Percentiles rank a stretch among this genome's conserved stretches.
Evolutionary conservation across 768 basidiomycete genomes (phyloP).

Genomic region (Porphyrellus cyaneotinctus): DNA sequence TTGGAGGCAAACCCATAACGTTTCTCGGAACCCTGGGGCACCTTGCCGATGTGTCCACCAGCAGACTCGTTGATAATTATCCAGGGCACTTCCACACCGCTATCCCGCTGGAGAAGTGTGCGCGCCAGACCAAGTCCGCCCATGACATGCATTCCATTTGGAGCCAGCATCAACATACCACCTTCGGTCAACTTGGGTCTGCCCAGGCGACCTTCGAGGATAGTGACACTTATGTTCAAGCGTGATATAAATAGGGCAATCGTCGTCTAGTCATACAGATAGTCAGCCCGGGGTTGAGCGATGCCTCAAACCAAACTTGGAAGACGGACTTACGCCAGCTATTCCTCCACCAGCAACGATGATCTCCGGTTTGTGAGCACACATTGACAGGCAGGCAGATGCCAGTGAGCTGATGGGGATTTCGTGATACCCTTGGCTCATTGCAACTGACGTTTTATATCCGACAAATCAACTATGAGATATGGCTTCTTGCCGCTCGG

Average conservation of each 20-base stretch:
- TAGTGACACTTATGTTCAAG: slow-evolving; percentile 11
- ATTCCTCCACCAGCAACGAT: slow-evolving; percentile 29
- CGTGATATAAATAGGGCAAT: slow-evolving; percentile 26
- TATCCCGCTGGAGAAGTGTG: slow-evolving; percentile 21
- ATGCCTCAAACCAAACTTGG: not conserved
- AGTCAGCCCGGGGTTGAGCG: not conserved
- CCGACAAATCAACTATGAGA: not conserved
- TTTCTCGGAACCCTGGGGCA: slow-evolving; percentile 25
- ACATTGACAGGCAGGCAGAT: slow-evolving; percentile 10
- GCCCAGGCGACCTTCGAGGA: slow-evolving; percentile 23
- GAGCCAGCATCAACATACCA: slow-evolving; percentile 27
- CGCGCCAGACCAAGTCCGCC: slow-evolving; percentile 24
- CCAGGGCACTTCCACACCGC: slow-evolving; percentile 17
- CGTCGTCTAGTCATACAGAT: slow-evolving; percentile 9
- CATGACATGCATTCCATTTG: slow-evolving; percentile 29
- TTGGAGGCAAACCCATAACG: slow-evolving; percentile 28
- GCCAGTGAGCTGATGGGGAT: not conserved
- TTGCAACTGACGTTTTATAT: slow-evolving; percentile 7
- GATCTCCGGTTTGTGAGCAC: slow-evolving; percentile 16
- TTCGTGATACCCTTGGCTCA: not conserved
- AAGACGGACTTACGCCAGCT: slow-evolving; percentile 21
- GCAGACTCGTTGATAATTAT: slow-evolving; percentile 21
- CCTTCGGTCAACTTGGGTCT: slow-evolving; percentile 20
- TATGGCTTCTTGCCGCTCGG: slow-evolving; percentile 8
- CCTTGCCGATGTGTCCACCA: slow-evolving; percentile 20